Evolutionary conservation across 352 stramenopile genomes (phyloP), one percentile per base, ranked within the genome.

Genomic region (Lagenidium giganteum): DNA sequence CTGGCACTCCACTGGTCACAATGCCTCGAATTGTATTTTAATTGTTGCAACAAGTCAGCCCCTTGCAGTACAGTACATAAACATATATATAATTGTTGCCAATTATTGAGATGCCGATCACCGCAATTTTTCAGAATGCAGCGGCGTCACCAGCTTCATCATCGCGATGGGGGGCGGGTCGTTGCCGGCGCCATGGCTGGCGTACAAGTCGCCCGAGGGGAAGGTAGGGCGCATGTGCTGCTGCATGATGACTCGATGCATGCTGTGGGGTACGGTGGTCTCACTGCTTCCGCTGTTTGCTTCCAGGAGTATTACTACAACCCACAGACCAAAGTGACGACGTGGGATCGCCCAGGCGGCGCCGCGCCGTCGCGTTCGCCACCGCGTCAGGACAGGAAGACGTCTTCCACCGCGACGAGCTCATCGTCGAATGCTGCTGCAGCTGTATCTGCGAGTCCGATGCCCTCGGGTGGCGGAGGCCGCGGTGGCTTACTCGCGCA

Each of bases 271-370:
- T 17, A n/a, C 31, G 31, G 25, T 32, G 30, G 22, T 8, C 28
- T 17, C 27, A 42, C 20, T 17, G 37, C 18, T 32, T 11, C 13
- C 20, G 21, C 47, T 12, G 16, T 35, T 18, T 27, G 18, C 8
- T 25, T 8, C 6, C 42, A 93, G 81, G 80, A 91, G 62, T 95
- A 95, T 61, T 95, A 91, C 61, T 95, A 94, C 65, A 92, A 95
- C 45, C 66, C 75, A n/a, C 57, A 86, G 45, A 92, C 78, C 3
- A 93, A 94, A 51, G 77, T 83, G 47, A 95, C 84, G 42, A 92
- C 79, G 35, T 95, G 84, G 84, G 84, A 90, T 25, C 70, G 68
- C 9, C 81, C 80, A 7, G 39, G 51, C 6, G 33, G 40, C 17
- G 54, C 59, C 7, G 47, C 46, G 4, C 47, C 67, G 11, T 37